Percentiles rank a stretch among this genome's conserved stretches.
These are phyloP conservation scores for Blumeria graminis DNA, from an alignment of 2,329 filamentous ascomycete genomes.

Conservation along the genomic window DNA sequence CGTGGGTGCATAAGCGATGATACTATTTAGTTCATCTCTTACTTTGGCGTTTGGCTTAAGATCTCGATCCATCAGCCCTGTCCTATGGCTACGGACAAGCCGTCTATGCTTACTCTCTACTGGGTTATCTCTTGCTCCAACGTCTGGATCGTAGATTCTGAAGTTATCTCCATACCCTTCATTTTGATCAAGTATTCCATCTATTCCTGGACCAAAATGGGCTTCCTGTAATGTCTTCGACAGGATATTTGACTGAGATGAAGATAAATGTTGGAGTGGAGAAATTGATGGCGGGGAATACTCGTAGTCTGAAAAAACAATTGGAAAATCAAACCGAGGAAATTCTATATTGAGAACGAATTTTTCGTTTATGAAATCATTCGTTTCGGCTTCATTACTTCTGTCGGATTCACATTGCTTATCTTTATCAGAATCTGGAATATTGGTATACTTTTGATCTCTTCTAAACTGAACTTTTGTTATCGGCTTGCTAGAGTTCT, in stretches of 20 bases:
- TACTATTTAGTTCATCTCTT: slow-evolving; percentile 73
- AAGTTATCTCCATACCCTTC: slow-evolving; percentile 32
- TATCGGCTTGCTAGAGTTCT: slow-evolving; percentile 37
- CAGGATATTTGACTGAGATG: slow-evolving; percentile 42
- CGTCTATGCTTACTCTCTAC: slow-evolving; percentile 86
- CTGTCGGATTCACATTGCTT: slow-evolving; percentile 12
- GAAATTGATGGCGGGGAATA: slow-evolving; percentile 72
- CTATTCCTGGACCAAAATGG: slow-evolving; percentile 73
- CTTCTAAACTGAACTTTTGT: slow-evolving; percentile 28
- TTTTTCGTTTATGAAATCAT: slow-evolving; percentile 23
- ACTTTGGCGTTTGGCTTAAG: slow-evolving; percentile 91
- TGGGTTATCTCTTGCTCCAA: slow-evolving; percentile 72
- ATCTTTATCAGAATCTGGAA: neutral
- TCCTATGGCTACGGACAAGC: slow-evolving; percentile 69
- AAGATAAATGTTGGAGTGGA: slow-evolving; percentile 37
- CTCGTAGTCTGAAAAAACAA: slow-evolving; percentile 86
- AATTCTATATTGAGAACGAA: slow-evolving; percentile 81
- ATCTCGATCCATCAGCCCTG: slow-evolving; percentile 84
- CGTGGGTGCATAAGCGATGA: slow-evolving; percentile 81
- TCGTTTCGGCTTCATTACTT: slow-evolving; percentile 15
- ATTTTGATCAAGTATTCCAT: slow-evolving; percentile 29
- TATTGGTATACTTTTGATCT: neutral
- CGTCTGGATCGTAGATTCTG: slow-evolving; percentile 84
- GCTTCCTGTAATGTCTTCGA: slow-evolving; percentile 70
- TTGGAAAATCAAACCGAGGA: slow-evolving; percentile 80